A percentile compares a stretch with the other conserved stretches of the same genome.
These are phyloP conservation scores for Yamadazyma sp. DNA, from an alignment of 805 yeast genomes.

Conservation along the genomic window DNA sequence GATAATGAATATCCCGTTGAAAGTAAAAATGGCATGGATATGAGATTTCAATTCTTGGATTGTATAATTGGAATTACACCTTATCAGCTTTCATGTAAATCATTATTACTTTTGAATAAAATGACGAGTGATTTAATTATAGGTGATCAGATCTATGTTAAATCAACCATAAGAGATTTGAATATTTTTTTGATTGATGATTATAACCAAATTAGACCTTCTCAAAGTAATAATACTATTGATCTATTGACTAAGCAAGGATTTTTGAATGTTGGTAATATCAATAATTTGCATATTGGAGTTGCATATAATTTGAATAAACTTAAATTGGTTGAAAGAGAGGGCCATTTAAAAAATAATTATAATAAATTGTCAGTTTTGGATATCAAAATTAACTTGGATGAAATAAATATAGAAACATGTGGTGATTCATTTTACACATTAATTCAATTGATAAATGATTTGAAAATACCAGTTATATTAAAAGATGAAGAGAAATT, in stretches of 20 bases:
- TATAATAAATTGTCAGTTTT: slow-evolving; percentile 23
- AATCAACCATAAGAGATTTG: slow-evolving; percentile 48
- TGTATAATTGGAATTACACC: slow-evolving; percentile 65
- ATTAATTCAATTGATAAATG: slow-evolving; percentile 62
- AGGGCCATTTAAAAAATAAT: slow-evolving; percentile 4
- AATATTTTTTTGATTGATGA: slow-evolving; percentile 67
- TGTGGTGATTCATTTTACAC: slow-evolving; percentile 88
- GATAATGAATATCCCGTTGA: slow-evolving; percentile 1
- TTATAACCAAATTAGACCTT: slow-evolving; percentile 10
- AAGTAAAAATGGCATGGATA: slow-evolving; percentile 16
- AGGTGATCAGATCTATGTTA: slow-evolving; percentile 31
- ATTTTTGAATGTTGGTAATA: slow-evolving; percentile 49
- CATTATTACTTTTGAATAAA: slow-evolving; percentile 47
- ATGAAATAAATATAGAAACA: slow-evolving; percentile 46
- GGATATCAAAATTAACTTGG: slow-evolving; percentile 48
- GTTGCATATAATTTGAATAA: slow-evolving; percentile 9
- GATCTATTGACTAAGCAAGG: slow-evolving; percentile 31
- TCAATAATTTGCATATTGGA: slow-evolving; percentile 38
- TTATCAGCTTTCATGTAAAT: slow-evolving; percentile 52
- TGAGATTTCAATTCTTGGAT: slow-evolving; percentile 42
- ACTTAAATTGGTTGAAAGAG: slow-evolving; percentile 2
- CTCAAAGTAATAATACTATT: neutral
- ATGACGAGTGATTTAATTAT: slow-evolving; percentile 52
- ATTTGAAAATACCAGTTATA: slow-evolving; percentile 65
- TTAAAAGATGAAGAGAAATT: slow-evolving; percentile 62